Percentiles rank a stretch among this genome's conserved stretches.
Evolutionary conservation across 225 moss, liverwort and hornwort genomes (phyloP).

Genomic region (Polytrichum formosum): DNA sequence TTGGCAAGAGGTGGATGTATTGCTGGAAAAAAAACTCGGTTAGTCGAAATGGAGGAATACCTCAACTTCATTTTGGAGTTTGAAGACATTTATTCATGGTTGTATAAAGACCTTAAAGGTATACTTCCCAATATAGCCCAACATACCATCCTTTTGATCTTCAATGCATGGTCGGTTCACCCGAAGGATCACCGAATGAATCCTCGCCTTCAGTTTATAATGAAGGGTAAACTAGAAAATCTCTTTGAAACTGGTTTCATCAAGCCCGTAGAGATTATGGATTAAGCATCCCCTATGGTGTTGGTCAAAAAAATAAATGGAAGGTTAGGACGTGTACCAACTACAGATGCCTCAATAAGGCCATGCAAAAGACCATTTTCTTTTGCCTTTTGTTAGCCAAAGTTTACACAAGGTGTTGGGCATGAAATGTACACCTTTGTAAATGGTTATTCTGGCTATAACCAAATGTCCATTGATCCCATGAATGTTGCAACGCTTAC

Average conservation of each 20-base stretch:
- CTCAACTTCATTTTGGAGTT: no score
- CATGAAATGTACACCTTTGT: slow-evolving; percentile 8
- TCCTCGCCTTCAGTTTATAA: no score
- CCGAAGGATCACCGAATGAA: no score
- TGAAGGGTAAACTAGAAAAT: not conserved
- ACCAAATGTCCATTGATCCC: slow-evolving; percentile 3
- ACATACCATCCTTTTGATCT: not conserved
- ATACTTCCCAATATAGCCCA: not conserved
- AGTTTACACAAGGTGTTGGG: slow-evolving; percentile 2
- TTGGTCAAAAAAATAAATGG: not conserved
- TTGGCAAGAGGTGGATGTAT: no score
- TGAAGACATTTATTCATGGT: not conserved
- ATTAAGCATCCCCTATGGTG: not conserved
- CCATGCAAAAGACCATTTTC: not conserved
- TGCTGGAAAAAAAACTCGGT: no score
- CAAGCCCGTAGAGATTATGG: not conserved
- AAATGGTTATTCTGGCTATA: slow-evolving; percentile 11
- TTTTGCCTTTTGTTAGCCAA: not conserved
- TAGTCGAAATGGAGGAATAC: no score
- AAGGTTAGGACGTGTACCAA: no score
- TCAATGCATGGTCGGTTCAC: no score
- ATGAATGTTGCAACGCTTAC: no score
- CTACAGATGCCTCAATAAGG: no score
- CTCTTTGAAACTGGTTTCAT: not conserved
- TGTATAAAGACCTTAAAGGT: not conserved